These are phyloP conservation scores for Pichia norvegensis DNA, from an alignment of 1,139 yeast species.

Conservation along the genomic window DNA sequence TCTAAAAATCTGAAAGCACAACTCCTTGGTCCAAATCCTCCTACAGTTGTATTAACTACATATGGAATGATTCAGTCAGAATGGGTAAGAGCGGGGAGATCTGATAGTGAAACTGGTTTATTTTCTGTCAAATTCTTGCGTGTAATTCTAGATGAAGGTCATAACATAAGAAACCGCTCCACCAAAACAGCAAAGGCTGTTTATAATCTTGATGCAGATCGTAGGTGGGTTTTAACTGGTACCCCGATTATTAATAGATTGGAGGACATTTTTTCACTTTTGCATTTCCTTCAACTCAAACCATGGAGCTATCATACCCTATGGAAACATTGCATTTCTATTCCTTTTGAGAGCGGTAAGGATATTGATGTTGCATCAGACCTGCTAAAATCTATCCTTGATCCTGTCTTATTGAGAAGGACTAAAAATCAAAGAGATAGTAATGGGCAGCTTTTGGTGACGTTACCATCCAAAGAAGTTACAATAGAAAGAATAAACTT, in stretches of 20 bases:
- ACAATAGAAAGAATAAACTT: conserved; percentile 60
- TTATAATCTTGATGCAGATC: conserved; percentile 50
- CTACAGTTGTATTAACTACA: conserved; percentile 74
- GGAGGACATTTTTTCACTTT: conserved; percentile 70
- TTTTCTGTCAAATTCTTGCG: conserved; percentile 73
- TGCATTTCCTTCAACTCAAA: conserved; percentile 66
- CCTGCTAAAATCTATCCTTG: conserved; percentile 75
- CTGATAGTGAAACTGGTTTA: conserved; percentile 39
- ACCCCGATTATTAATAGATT: conserved; percentile 87
- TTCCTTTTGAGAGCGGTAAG: conserved; percentile 71
- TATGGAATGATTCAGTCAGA: conserved; percentile 85
- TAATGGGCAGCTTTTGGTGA: conserved; percentile 70
- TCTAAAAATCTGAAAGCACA: conserved; percentile 39
- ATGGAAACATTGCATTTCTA: conserved; percentile 84
- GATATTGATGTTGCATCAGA: conserved; percentile 65
- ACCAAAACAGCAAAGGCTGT: conserved; percentile 81
- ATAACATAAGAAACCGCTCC: conserved; percentile 71
- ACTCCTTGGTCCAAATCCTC: conserved; percentile 43
- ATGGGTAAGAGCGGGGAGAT: conserved; percentile 34
- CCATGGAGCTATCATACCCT: conserved; percentile 87
- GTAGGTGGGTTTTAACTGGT: conserved; percentile 88
- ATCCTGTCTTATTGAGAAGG: conserved; percentile 75
- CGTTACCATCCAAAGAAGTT: conserved; percentile 70
- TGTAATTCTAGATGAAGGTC: conserved; percentile 86
- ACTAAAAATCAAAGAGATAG: conserved; percentile 77